phyloP scores from a whole-genome alignment of 2,329 filamentous ascomycete species.

The Phaeosphaeriaceae sp. region DNA sequence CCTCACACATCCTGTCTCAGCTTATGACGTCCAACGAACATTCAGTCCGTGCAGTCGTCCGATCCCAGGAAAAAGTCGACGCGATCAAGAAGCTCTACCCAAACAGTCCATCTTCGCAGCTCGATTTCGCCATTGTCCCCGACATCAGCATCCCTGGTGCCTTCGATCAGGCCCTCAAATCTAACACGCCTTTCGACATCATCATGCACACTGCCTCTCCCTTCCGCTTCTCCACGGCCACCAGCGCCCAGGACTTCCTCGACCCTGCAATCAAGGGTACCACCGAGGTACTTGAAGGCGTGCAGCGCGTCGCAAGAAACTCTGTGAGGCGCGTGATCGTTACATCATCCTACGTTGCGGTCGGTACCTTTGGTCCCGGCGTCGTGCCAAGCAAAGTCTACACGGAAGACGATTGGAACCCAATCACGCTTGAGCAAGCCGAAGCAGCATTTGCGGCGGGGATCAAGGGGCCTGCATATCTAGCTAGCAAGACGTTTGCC shows the following conservation, averaged over 20 bases:
- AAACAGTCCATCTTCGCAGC: slow-evolving; percentile 34
- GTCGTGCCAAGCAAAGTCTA: slow-evolving; percentile 56
- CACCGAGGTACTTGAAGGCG: slow-evolving; percentile 61
- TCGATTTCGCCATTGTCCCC: slow-evolving; percentile 70
- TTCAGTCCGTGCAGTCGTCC: slow-evolving; percentile 10
- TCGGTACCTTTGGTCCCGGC: slow-evolving; percentile 57
- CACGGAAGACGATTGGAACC: slow-evolving; percentile 60
- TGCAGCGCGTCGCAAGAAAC: background rate
- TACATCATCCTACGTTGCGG: slow-evolving; percentile 69
- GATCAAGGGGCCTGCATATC: slow-evolving; percentile 45
- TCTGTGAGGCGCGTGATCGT: slow-evolving; percentile 73
- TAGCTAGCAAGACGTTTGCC: slow-evolving; percentile 65
- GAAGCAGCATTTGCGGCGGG: slow-evolving; percentile 50
- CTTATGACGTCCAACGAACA: slow-evolving; percentile 1
- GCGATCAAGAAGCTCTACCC: background rate
- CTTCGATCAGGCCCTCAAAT: slow-evolving; percentile 58
- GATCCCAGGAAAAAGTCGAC: slow-evolving; percentile 5
- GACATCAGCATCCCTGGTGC: slow-evolving; percentile 73
- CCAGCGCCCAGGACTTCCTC: too few species aligned
- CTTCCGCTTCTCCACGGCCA: too few species aligned
- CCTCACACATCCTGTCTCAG: slow-evolving; percentile 8
- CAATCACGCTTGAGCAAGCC: slow-evolving; percentile 49
- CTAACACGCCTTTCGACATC: too few species aligned
- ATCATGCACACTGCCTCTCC: too few species aligned
- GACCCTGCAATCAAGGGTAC: slow-evolving; percentile 60